Conservation (phyloP, 2,329 filamentous ascomycete species). For the Bipolaris gigantea region DNA sequence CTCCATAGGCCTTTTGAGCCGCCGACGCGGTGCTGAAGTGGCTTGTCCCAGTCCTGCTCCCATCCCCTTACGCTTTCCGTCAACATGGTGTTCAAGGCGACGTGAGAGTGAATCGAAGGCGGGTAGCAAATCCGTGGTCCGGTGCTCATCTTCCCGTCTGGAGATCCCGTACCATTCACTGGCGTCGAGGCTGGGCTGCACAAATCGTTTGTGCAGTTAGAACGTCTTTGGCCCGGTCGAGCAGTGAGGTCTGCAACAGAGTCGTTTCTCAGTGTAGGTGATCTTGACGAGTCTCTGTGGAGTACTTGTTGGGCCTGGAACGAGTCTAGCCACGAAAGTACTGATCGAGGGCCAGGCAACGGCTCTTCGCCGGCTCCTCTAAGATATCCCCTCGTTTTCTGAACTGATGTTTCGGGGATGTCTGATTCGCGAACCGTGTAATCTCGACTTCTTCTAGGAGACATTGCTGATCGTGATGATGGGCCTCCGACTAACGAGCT, state of each 20-base stretch:
- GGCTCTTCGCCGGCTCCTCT: neutral
- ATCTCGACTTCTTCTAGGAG: neutral
- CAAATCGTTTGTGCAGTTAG: neutral
- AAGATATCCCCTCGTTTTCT: neutral
- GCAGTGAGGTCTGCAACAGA: constrained; percentile 10
- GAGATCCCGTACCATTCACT: neutral
- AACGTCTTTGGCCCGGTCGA: neutral
- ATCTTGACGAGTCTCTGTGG: neutral
- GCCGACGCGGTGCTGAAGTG: constrained; percentile 8
- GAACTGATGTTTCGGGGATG: neutral
- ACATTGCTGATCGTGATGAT: neutral
- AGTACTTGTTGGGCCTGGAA: constrained; percentile 5
- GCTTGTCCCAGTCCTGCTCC: constrained; percentile 11
- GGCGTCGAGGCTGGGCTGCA: neutral
- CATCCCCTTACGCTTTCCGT: constrained; percentile 2
- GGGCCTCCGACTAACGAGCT: constrained; percentile 6
- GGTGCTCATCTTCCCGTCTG: neutral
- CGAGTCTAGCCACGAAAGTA: constrained; percentile 11
- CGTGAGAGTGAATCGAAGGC: neutral
- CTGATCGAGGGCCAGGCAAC: constrained; percentile 1
- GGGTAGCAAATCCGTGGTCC: neutral
- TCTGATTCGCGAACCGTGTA: neutral
- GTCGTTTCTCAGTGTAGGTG: constrained; percentile 2
- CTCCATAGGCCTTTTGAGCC: constrained; percentile 7
- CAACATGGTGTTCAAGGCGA: neutral